phyloP scores from a whole-genome alignment of 208 protist genomes.

The Plasmodiophora brassicae region DNA sequence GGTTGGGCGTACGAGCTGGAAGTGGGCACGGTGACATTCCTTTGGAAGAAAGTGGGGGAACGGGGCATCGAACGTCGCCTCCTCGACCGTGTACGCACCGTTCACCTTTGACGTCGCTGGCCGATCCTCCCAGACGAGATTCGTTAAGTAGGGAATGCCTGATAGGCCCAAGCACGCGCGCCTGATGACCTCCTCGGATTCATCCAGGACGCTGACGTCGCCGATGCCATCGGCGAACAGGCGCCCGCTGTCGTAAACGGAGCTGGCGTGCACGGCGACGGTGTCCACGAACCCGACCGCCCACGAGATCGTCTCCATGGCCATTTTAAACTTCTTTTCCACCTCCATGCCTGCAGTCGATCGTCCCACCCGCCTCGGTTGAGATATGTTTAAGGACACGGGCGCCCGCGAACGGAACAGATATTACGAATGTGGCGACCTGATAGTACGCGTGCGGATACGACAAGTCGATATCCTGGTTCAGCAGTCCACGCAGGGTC shows the following conservation, averaged over 20 bases:
- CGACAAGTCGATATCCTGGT: too few relatives aligned
- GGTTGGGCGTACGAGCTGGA: not conserved
- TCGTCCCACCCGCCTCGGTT: too few relatives aligned
- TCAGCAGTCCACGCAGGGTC: too few relatives aligned
- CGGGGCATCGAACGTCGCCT: constrained; percentile 6
- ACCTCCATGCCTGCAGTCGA: too few relatives aligned
- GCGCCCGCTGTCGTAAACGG: not conserved
- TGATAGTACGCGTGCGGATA: too few relatives aligned
- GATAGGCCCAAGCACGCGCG: not conserved
- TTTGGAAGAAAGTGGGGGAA: not conserved
- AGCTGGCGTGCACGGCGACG: not conserved
- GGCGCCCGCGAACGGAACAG: too few relatives aligned
- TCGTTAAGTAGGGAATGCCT: not conserved
- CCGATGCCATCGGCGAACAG: not conserved
- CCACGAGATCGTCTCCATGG: too few relatives aligned
- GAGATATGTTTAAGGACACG: too few relatives aligned
- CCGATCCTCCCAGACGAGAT: not conserved
- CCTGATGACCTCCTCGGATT: not conserved
- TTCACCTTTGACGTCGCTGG: not conserved
- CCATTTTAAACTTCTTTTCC: too few relatives aligned
- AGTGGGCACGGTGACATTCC: not conserved
- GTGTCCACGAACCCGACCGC: not conserved
- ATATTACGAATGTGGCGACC: too few relatives aligned
- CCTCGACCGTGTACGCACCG: not conserved
- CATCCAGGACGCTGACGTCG: not conserved